Evolutionary conservation across 805 yeast genomes (phyloP), one percentile per base, ranked within the genome.

Genomic region (Nakazawaea wickerhamii): DNA sequence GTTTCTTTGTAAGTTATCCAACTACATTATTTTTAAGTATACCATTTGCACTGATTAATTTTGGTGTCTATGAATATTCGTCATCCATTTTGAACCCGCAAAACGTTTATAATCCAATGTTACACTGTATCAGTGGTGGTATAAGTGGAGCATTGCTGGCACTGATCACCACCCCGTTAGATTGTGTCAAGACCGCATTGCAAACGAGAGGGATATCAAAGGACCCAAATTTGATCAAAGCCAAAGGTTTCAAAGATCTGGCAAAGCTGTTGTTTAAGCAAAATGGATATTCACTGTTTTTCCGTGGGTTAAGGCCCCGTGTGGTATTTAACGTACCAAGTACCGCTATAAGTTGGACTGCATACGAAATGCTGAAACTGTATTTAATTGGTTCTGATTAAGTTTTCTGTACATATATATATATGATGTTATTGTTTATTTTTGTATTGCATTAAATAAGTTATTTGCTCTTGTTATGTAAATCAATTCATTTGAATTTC

Each of bases 301-400:
- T 74, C 55, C 73, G 95, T 52, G 99, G 99, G 15, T 70, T 88
- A 55, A 79, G 82, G 55, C 97, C 99, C 36, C 79, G 99, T 63
- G 80, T 93, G 43, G 80, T 91, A 25, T 84, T 93, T 51, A 89
- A 89, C 61, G 89, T 91, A 59, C 99, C 99, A 18, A 81, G 95
- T 36, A 91, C 98, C 7, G 98, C 98, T 17, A 89, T 91, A 48
- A 81, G 95, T 50, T 91, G 98, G 98, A 91, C 98, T 1, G 87
- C 95, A 21, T 91, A 91, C 63, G 99, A 91, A 61, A 86, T 90
- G 91, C 97, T 96, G 34, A 91, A 91, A 64, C 81, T 77, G 51
- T 71, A 82, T 50, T 63, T 81, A 55, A 58, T 74, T 20, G 26
- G 20, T 21, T 13, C 11, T 14, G 18, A 15, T 22, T 9, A 21